These are phyloP conservation scores for Coccomyxa subellipsoidea DNA, from an alignment of 163 green algal species.

Conservation along the genomic window DNA sequence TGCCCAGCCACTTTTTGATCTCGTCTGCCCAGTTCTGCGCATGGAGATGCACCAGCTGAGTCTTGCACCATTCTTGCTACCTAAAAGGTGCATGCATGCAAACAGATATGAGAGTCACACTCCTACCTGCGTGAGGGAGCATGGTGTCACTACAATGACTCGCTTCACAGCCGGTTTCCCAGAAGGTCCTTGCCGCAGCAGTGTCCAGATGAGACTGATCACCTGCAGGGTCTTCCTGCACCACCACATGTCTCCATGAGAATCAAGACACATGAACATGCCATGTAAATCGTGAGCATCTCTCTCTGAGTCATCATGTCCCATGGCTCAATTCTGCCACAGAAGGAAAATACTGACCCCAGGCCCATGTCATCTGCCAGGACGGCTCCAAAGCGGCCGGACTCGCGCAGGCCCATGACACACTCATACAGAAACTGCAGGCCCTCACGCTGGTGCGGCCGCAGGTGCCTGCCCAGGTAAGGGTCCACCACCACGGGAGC, in stretches of 20 bases:
- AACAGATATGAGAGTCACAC: too few relatives aligned
- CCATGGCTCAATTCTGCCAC: too few relatives aligned
- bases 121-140: slow-evolving; percentile 51
- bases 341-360: too few relatives aligned
- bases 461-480: slow-evolving; percentile 44
- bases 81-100: too few relatives aligned
- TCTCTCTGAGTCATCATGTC: too few relatives aligned
- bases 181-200: slow-evolving; percentile 69
- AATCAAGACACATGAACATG: too few relatives aligned
- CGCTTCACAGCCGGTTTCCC: slow-evolving; percentile 44
- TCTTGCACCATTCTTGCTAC: too few relatives aligned
- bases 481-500: slow-evolving; percentile 65
- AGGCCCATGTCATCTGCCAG: slow-evolving; percentile 77
- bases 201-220: slow-evolving; percentile 72
- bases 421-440: slow-evolving; percentile 76
- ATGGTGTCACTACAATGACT: slow-evolving; percentile 80
- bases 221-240: slow-evolving; percentile 76
- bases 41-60: too few relatives aligned
- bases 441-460: slow-evolving; percentile 48
- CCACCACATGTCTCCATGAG: not conserved
- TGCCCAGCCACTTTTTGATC: slow-evolving; percentile 83
- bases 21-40: slow-evolving; percentile 71
- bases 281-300: too few relatives aligned
- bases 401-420: slow-evolving; percentile 48
- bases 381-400: slow-evolving; percentile 48